Conservation (phyloP, 2,329 filamentous ascomycete species). For the Stagonosporopsis rhizophila region DNA sequence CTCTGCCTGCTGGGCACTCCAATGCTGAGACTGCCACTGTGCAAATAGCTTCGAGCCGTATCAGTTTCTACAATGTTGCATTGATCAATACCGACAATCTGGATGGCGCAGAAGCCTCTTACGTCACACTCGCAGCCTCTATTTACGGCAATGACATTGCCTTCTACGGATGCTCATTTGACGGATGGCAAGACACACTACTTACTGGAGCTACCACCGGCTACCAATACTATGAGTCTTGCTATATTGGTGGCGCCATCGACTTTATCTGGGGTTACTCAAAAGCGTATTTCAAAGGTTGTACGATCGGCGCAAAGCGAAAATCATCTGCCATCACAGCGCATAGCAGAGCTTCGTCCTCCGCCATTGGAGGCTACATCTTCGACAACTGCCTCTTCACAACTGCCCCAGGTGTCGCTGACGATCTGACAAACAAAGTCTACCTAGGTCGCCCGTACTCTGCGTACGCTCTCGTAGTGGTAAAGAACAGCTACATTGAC, state of each 20-base stretch:
- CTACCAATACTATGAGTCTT: conserved; percentile 61
- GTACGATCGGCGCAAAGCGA: conserved; percentile 54
- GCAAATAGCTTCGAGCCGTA: conserved; percentile 54
- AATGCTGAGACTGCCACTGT: conserved; percentile 62
- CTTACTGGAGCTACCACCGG: conserved; percentile 50
- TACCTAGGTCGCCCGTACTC: conserved; percentile 61
- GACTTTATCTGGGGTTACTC: conserved; percentile 65
- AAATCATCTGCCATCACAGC: conserved; percentile 42
- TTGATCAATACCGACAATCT: conserved; percentile 46
- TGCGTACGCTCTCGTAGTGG: conserved; percentile 56
- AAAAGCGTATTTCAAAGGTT: conserved; percentile 58
- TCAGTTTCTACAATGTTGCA: conserved; percentile 68
- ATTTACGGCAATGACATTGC: conserved; percentile 59
- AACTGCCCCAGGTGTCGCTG: conserved; percentile 43
- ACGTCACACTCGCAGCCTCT: conserved; percentile 60
- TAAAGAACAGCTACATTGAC: conserved; percentile 59
- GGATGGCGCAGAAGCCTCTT: conserved; percentile 51
- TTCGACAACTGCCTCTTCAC: conserved; percentile 59
- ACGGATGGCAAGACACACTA: conserved; percentile 63
- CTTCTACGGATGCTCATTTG: conserved; percentile 63
- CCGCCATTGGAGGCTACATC: conserved; percentile 56
- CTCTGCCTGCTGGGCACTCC: conserved; percentile 31
- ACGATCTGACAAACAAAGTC: conserved; percentile 48
- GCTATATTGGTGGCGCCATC: conserved; percentile 63
- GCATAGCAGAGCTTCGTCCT: conserved; percentile 27